A percentile compares a stretch with the other conserved stretches of the same genome.
phyloP scores from a whole-genome alignment of 1,284 basidiomycete species.

The Ustilago tritici region DNA sequence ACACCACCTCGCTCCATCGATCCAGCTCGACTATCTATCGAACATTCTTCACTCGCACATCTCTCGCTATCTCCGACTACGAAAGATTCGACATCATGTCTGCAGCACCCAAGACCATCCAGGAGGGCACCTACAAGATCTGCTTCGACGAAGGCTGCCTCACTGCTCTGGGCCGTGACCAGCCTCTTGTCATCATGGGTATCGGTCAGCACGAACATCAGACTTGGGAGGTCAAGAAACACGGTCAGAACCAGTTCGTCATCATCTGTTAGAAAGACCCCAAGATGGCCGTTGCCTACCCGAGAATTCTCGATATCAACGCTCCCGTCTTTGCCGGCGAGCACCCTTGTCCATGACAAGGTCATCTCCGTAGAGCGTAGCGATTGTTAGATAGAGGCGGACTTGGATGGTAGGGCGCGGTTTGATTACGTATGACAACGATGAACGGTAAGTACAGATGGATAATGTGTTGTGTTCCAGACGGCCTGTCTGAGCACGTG shows the following conservation, averaged over 20 bases:
- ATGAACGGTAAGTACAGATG: too few relatives aligned
- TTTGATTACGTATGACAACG: too few relatives aligned
- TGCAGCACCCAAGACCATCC: slow-evolving; percentile 9
- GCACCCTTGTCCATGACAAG: slow-evolving; percentile 1
- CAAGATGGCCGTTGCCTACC: slow-evolving; percentile 2
- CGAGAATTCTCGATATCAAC: neutral
- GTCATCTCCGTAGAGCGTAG: neutral
- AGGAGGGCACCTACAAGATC: slow-evolving; percentile 23
- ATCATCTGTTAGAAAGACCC: slow-evolving; percentile 11
- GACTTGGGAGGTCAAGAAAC: slow-evolving; percentile 16
- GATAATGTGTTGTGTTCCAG: too few relatives aligned
- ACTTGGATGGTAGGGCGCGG: too few relatives aligned
- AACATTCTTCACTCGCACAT: neutral
- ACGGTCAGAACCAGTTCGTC: neutral
- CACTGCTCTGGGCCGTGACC: neutral
- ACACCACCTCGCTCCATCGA: neutral
- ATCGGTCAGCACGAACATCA: neutral
- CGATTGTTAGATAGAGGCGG: too few relatives aligned
- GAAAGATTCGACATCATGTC: slow-evolving; percentile 4
- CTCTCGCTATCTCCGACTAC: neutral
- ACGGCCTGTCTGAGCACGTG: too few relatives aligned
- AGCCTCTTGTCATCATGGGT: neutral
- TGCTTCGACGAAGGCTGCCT: slow-evolving; percentile 11
- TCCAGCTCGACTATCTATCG: neutral
- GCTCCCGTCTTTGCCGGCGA: neutral